Evolutionary conservation across 768 basidiomycete genomes (phyloP).

Genomic region (Cystoderma amianthinum): DNA sequence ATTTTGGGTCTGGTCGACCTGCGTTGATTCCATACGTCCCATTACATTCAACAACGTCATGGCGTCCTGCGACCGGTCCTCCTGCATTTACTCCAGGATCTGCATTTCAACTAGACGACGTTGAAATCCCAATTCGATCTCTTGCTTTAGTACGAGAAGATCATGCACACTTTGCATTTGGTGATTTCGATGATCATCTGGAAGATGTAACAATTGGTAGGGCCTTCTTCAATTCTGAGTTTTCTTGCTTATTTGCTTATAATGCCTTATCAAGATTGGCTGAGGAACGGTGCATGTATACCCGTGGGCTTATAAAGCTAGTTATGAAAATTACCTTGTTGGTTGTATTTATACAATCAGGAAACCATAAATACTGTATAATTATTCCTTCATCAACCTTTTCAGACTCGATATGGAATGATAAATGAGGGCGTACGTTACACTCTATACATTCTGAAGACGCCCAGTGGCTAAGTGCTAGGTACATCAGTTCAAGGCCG

Average conservation of each 20-base stretch:
- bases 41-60: constrained; percentile 35
- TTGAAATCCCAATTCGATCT: constrained; percentile 39
- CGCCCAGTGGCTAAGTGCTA: too few species aligned
- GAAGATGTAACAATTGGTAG: constrained; percentile 60
- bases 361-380: background rate
- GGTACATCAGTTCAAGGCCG: too few species aligned
- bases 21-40: constrained; percentile 52
- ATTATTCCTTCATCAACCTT: background rate
- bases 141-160: constrained; percentile 41
- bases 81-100: constrained; percentile 40
- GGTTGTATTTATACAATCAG: background rate
- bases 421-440: background rate
- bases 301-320: too few species aligned
- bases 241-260: background rate
- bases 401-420: background rate
- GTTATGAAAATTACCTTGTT: too few species aligned
- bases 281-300: background rate
- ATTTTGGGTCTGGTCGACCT: constrained; percentile 42
- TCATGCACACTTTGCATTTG: constrained; percentile 50
- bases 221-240: constrained; percentile 6
- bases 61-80: constrained; percentile 28
- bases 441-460: too few species aligned
- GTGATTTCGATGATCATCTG: constrained; percentile 80
- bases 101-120: constrained; percentile 36
- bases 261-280: background rate